Evolutionary conservation across 2,329 filamentous ascomycete genomes (phyloP), one percentile per base, ranked within the genome.

Genomic region (Fusarium abutilonis): DNA sequence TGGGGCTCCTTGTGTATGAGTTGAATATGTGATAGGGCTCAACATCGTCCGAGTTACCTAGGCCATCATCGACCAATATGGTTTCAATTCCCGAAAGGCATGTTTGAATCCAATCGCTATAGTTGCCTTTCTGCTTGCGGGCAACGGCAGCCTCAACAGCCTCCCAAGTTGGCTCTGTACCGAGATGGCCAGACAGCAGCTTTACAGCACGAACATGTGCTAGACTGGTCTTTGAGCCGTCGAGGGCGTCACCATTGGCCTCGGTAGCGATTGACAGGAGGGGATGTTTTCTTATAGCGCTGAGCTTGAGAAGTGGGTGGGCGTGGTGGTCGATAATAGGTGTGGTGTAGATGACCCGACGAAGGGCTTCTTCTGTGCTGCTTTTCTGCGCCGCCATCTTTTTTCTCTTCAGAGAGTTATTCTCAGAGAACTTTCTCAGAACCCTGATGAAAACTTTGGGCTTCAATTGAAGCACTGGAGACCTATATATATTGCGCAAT

Each of bases 31-130:
- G 70, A 66, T 86, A 90, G 0, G 80, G 73, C 64, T 90, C 83
- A 2, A 86, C 82, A 17, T 83, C 78, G 8, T 83, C 80, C 3
- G 78, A 77, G 13, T 79, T 77, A 48, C 84, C 82, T 8, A 94
- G 76, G 0, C 91, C 89, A 74, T 95, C 91, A 66, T 95, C 92
- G n/a, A 96, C 82, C 2, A 96, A 80, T 10, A 94, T 80, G 2
- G 84, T 86, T 72, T 93, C 87, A 26, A 91, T 90, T 2, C 91
- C 91, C 11, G 84, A 75, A 5, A 96, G 81, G 67, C 91, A 95
- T 60, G 79, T 81, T 40, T 77, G 79, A 10, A 85, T 80, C 79
- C 92, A 86, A 3, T 75, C 81, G 6, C 86, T 78, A 52, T 84
- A 82, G 56, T 83, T 77, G 3, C 75, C 71, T 11, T 72, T 68